Conservation (phyloP, 805 yeast species). For the Cyberlindnera euphorbiae region DNA sequence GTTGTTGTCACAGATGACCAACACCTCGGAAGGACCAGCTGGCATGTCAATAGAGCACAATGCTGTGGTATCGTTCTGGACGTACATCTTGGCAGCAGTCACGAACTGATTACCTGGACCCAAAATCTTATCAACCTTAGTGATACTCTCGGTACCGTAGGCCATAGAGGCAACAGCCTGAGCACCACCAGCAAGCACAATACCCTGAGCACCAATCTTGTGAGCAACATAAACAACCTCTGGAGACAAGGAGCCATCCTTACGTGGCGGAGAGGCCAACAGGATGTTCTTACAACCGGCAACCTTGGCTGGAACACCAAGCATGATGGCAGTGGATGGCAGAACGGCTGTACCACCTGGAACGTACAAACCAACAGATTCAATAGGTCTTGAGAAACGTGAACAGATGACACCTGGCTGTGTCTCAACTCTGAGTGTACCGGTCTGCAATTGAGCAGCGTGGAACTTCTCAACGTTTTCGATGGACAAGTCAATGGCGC, state of each 20-base stretch:
- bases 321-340: constrained; percentile 97
- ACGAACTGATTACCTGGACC: constrained; percentile 99
- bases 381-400: constrained; percentile 92
- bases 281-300: constrained; percentile 94
- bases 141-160: constrained; percentile 88
- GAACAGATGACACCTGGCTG: constrained; percentile 92
- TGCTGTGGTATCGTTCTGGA: constrained; percentile 92
- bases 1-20: constrained; percentile 84
- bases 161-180: constrained; percentile 99
- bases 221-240: constrained; percentile 97
- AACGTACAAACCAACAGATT: constrained; percentile 89
- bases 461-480: constrained; percentile 89
- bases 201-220: constrained; percentile 85
- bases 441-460: constrained; percentile 79
- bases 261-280: constrained; percentile 93
- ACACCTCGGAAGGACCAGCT: constrained; percentile 98
- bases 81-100: constrained; percentile 98
- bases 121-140: constrained; percentile 92
- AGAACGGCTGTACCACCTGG: constrained; percentile 99
- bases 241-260: constrained; percentile 89
- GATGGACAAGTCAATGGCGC: constrained; percentile 85
- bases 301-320: constrained; percentile 97
- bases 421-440: constrained; percentile 80
- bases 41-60: constrained; percentile 98
- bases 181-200: constrained; percentile 97